Base-by-base conservation (phyloP, 495 filamentous ascomycete genomes). In the Ascodesmis nigricans region DNA sequence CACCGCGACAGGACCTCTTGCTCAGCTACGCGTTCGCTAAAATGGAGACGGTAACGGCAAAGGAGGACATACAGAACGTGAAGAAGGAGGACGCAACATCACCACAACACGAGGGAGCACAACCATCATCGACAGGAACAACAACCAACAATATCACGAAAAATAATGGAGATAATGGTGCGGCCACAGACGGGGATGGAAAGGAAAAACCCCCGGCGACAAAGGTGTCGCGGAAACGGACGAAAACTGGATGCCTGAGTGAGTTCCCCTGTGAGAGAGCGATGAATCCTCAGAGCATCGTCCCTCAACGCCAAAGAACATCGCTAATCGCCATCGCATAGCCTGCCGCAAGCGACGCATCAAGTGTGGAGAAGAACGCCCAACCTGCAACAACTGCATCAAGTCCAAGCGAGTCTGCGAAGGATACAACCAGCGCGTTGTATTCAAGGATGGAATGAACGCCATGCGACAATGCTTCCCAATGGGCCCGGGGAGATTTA, bases 221-320 rank as follows among this genome's bases (percentile, higher is more conserved):
- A 7, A 49, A 49, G 31, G 39, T 37, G 15, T 54, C 58, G 26
- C 62, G 75, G 45, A 92, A 80, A 53, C 66, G 87, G 46, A 93
- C 87, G 24, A 97, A 97, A 58, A 93, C 87, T 1, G 87, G 87
- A 16, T 97, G 87, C 55, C 61, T 97, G 39, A 97, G 78, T 87
- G 66, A 50, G 78, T 18, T 22, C 18, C 20, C 24, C 9, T 26
- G 4, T 19, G 15, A 25, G 16, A 19, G 16, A 19, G 7, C 9
- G 16, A 13, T 33, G 33, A 35, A 19, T 22, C 19, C 18, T 9
- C 5, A 24, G 6, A 3, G 36, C 15, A 23, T 16, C 16, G 8
- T 5, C 5, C 20, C n/a, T 8, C 15, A 39, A 18, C 22, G 27
- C 11, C 28, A 15, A 13, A 17, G 9, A 18, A 21, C 42, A 11